Base-by-base conservation (phyloP, 495 filamentous ascomycete species). In the Hyaloscypha variabilis region DNA sequence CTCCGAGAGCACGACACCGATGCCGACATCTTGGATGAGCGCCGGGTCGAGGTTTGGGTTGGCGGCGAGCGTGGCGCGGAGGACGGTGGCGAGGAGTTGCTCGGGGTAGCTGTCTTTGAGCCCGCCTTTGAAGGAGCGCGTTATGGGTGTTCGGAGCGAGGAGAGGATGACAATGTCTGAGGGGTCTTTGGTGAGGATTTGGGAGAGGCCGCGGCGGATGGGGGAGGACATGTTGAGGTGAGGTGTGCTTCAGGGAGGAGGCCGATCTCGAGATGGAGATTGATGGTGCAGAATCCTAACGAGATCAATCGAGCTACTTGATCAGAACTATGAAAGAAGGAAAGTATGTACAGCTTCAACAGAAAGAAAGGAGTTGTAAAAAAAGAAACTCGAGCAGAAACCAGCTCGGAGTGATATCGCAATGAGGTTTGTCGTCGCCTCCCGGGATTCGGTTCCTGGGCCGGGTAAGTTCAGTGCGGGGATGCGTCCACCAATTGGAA, bases 61-160 rank as follows among this genome's bases (percentile, higher is more conserved):
- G 30, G 85, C 84, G 67, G 86, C 85, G 59, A 96, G 81, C 10
- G 93, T 96, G 8, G 91, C 92, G 73, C 85, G 85, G 50, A 97
- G 87, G n/a, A 95, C 93, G 70, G 84, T 78, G 29, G 90, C 82
- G 52, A 97, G 90, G 31, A 97, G 83, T 75, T 96, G 91, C 74
- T 97, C 93, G 21, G 94, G 93, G 77, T 94, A 93, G 52, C 94
- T 87, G 76, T 97, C 90, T 76, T 90, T 90, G 69, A 97, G 90
- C 42, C 86, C 84, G 69, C 94, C 94, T 75, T 91, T 91, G 77
- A 88, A 86, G 62, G 91, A 89, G 64, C 92, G 90, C 55, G 88
- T 89, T 67, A 96, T 86, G 39, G 93, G 90, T 21, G 93, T 97
- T 52, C 93, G 92, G 62, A 96, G 84, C 8, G 92, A 88, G 31